A percentile compares a stretch with the other conserved stretches of the same genome.
Conservation (phyloP, 257 asterid species). For the Perilla frutescens region DNA sequence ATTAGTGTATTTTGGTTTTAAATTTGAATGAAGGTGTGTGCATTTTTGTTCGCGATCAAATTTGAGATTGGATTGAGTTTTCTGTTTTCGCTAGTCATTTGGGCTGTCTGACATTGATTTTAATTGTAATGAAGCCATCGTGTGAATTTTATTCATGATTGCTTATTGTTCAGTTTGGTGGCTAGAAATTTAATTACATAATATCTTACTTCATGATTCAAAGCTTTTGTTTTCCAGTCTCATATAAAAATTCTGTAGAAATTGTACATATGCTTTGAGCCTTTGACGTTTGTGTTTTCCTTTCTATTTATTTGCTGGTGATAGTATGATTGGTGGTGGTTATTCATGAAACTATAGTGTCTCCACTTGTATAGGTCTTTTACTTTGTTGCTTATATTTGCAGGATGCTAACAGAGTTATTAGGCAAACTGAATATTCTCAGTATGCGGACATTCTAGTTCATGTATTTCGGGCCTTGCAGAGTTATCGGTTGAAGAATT, state of each 20-base stretch:
- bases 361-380: conserved; percentile 11
- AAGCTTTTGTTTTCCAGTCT: conserved; percentile 6
- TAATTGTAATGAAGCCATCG: neutral
- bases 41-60: conserved; percentile 4
- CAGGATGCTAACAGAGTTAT: conserved; percentile 90
- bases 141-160: conserved; percentile 7
- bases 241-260: conserved; percentile 18
- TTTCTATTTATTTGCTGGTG: neutral
- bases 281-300: neutral
- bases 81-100: neutral
- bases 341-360: conserved; percentile 4
- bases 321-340: neutral
- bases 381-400: conserved; percentile 30
- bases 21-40: neutral
- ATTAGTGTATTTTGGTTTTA: conserved; percentile 1
- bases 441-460: conserved; percentile 73
- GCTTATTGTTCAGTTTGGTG: conserved; percentile 2
- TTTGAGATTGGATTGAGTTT: conserved; percentile 22
- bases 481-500: conserved; percentile 66
- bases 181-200: conserved; percentile 11
- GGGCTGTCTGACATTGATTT: neutral
- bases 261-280: neutral
- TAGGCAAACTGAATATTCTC: conserved; percentile 77
- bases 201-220: conserved; percentile 19
- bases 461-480: conserved; percentile 87